Evolutionary conservation across 495 filamentous ascomycete species (phyloP), one percentile per base, ranked within the genome.

Genomic region (Bacidia rubella): DNA sequence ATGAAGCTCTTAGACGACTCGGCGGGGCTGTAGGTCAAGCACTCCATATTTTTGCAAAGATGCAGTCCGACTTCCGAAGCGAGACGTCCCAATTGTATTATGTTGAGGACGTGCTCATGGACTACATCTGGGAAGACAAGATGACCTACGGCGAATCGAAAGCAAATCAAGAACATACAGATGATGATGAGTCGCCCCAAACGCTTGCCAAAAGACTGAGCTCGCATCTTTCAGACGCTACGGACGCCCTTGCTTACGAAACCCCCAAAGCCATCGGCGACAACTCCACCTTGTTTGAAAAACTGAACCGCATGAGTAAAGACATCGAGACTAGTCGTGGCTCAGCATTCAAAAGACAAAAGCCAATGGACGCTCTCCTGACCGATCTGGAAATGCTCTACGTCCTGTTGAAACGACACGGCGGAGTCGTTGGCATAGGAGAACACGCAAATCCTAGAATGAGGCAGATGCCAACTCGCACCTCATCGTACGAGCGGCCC

Each of bases 91-190:
- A 35, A 12, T 1, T 50, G 9, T 17, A 11, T 17, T 50, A 50
- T 22, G 25, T 38, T n/a, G 26, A 50, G 25, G 20, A 5, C 15
- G 27, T 35, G 11, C 20, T 50, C 17, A 17, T 50, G 47, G 26
- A 50, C 15, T 21, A 50, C 32, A 29, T 50, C 47, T 50, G 47
- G 47, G 5, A 50, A 9, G 47, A 50, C 47, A 50, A 50, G n/a
- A 4, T 50, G 7, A 10, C n/a, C 15, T 4, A 4, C 19, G 23
- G 11, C 20, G 47, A 26, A 32, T 19, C 17, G 4, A 12, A 19
- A 7, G 25, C 5, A 24, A 17, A 11, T 10, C 7, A 17, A 19
- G n/a, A 10, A 0, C 5, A 17, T 24, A 12, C 12, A 1, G 47
- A 22, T 11, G 15, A 1, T 39, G n/a, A 15, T n/a, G 9, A 7